Percentiles rank a stretch among this genome's conserved stretches.
Conservation (phyloP, 164 flowering plant species). For the Liquidambar formosana region DNA sequence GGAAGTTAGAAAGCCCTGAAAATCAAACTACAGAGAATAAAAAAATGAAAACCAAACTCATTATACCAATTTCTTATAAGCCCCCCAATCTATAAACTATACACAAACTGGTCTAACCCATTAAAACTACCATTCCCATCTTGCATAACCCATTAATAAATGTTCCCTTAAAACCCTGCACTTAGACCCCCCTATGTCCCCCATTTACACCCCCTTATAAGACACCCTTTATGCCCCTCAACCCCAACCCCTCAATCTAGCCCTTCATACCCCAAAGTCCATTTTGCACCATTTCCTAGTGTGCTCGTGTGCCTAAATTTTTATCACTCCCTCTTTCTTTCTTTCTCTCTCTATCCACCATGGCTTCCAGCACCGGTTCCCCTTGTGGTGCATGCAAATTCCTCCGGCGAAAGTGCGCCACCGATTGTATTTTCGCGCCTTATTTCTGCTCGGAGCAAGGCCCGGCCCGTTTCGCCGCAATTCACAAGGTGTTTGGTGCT, state of each 20-base stretch:
- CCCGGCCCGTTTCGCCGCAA: conserved; percentile 88
- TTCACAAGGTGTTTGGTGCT: conserved; percentile 97
- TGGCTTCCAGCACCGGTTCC: conserved; percentile 56
- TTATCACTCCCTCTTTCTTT: not conserved
- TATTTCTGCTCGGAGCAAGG: conserved; percentile 96
- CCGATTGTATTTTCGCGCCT: conserved; percentile 91
- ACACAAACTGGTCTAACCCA: conserved; percentile 20
- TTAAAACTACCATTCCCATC: conserved; percentile 8
- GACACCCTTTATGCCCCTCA: conserved; percentile 19
- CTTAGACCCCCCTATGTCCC: conserved; percentile 49
- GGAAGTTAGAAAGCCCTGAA: conserved; percentile 5
- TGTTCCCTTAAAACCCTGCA: conserved; percentile 81
- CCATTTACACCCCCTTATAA: conserved; percentile 39
- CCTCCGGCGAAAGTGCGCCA: conserved; percentile 81
- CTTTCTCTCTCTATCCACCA: conserved; percentile 1
- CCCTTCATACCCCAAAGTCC: not conserved
- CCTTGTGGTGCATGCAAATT: conserved; percentile 99
- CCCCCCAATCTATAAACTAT: not conserved
- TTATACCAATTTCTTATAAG: not conserved
- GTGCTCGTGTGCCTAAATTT: conserved; percentile 44
- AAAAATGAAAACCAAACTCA: conserved; percentile 13
- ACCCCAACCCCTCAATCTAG: conserved; percentile 14
- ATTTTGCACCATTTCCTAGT: conserved; percentile 53
- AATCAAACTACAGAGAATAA: not conserved
- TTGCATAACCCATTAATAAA: conserved; percentile 42